Evolutionary conservation across 1,284 basidiomycete genomes (phyloP), one percentile per base, ranked within the genome.

Genomic region (Apiotrichum laibachii): DNA sequence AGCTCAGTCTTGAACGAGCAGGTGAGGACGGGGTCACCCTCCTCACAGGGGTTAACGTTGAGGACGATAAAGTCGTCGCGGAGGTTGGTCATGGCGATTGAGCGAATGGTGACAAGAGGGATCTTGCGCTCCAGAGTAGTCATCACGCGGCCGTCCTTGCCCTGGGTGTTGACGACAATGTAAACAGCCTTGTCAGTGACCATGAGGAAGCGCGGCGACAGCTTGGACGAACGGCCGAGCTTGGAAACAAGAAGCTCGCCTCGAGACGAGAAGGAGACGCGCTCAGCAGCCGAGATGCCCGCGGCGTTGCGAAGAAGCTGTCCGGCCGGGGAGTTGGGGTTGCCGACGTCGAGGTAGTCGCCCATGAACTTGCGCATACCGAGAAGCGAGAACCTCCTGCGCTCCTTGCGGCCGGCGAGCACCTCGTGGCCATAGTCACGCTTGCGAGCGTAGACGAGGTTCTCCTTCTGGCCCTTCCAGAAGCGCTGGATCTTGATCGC

Each of bases 401-500:
- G 85, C 80, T 99, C 96, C 80, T 99, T 99, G 66, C 94, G 84
- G 2, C 89, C 86, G 7, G 86, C 93, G 5, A 99, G 84, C 16
- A 98, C 82, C 72, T 95, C 86, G 76, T 99, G 94, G 0, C 95
- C 93, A 67, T 96, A 92, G 67, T 98, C 94, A 39, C 96, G 85
- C 61, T 91, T 82, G 72, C 94, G 87, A 15, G 89, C 87, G 75
- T 93, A 97, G 26, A 86, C 89, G 54, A 98, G 83, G 21, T 85
- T 84, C 73, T 98, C 93, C 77, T 97, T 97, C 82, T 98, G 97
- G 76, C 92, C 92, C 81, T 89, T 92, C 95, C 95, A 99, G 85
- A 97, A 97, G 52, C 94, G 82, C 77, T 99, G 96, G 62, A 99
- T 99, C 62, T 93, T 88, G 48, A 85, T 85, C 11, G 96, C 96